phyloP scores from a whole-genome alignment of 2,329 filamentous ascomycete species.

The Hypoxylon sp. region DNA sequence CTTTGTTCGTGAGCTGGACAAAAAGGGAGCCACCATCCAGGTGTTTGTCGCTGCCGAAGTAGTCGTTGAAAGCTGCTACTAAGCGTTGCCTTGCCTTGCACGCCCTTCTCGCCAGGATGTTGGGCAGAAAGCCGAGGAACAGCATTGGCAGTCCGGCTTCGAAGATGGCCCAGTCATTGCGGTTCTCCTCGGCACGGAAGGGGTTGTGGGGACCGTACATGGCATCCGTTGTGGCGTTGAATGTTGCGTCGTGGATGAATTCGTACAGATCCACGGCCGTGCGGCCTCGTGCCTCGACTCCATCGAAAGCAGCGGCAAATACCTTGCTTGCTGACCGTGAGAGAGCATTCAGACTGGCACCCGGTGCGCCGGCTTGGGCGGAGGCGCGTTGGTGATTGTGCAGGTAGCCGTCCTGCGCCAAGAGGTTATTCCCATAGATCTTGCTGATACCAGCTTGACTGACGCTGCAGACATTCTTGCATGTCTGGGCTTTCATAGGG shows the following conservation, averaged over 20 bases:
- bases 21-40: slow-evolving; percentile 34
- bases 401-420: slow-evolving; percentile 33
- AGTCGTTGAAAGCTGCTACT: slow-evolving; percentile 30
- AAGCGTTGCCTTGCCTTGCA: slow-evolving; percentile 27
- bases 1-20: slow-evolving; percentile 28
- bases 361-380: slow-evolving; percentile 29
- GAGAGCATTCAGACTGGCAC: slow-evolving; percentile 26
- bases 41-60: slow-evolving; percentile 30
- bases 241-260: slow-evolving; percentile 16
- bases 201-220: slow-evolving; percentile 37
- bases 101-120: slow-evolving; percentile 16
- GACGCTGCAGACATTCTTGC: slow-evolving; percentile 30
- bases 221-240: slow-evolving; percentile 23
- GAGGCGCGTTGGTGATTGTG: slow-evolving; percentile 22
- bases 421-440: slow-evolving; percentile 29
- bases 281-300: slow-evolving; percentile 26
- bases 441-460: slow-evolving; percentile 27
- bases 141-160: slow-evolving; percentile 25
- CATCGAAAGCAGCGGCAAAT: slow-evolving; percentile 31
- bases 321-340: slow-evolving; percentile 24
- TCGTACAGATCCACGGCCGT: slow-evolving; percentile 29
- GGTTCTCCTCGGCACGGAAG: slow-evolving; percentile 19
- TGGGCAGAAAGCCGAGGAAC: slow-evolving; percentile 26
- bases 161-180: slow-evolving; percentile 22
- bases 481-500: slow-evolving; percentile 18